Conservation (phyloP, 2,329 filamentous ascomycete species). For the Calonectria hongkongensis region DNA sequence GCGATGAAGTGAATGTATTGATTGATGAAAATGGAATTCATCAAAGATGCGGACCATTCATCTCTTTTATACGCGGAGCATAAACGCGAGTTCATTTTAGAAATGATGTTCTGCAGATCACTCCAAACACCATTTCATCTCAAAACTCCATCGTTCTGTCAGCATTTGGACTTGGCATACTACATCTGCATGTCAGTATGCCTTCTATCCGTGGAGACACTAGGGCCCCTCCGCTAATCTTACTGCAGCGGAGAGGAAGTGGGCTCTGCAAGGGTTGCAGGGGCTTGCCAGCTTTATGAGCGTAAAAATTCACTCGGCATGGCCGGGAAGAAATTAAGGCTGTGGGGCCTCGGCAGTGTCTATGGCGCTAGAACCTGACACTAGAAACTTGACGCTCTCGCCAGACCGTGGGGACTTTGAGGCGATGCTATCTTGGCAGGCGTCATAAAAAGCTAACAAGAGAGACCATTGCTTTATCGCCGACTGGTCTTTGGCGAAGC, state of each 20-base stretch:
- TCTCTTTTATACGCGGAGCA: neutral
- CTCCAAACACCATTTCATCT: neutral
- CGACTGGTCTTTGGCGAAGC: neutral
- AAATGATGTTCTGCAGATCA: neutral
- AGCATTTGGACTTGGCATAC: neutral
- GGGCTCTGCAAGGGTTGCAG: neutral
- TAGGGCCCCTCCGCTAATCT: neutral
- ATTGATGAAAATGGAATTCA: neutral
- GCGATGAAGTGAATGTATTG: neutral
- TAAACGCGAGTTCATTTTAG: neutral
- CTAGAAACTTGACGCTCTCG: neutral
- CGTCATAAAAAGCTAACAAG: neutral
- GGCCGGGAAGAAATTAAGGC: neutral
- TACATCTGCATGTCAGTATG: neutral
- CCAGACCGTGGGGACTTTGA: slow-evolving; percentile 1
- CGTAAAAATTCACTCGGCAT: neutral
- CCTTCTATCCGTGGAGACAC: slow-evolving; percentile 1
- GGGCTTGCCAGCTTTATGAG: too few species aligned
- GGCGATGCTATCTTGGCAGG: neutral
- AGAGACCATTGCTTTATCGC: neutral
- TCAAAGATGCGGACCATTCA: neutral
- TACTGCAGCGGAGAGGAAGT: neutral
- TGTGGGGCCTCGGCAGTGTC: neutral
- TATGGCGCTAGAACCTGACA: neutral
- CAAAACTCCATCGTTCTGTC: neutral